A percentile compares a stretch with the other conserved stretches of the same genome.
These are phyloP conservation scores for Diaporthe longicolla DNA, from an alignment of 2,329 filamentous ascomycete genomes.

Conservation along the genomic window DNA sequence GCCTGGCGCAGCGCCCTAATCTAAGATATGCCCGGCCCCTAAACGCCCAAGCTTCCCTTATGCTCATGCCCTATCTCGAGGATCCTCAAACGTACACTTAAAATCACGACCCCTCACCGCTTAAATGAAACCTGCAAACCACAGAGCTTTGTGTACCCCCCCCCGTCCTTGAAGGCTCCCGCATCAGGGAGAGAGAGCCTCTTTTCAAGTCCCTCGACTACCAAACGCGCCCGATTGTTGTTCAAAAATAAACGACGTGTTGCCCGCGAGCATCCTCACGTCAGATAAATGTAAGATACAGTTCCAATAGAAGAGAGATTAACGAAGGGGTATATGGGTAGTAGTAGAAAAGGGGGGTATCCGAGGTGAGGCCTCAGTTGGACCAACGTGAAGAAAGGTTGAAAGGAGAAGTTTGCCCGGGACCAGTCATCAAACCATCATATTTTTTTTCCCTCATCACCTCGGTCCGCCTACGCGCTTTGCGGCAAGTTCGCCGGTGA, in stretches of 20 bases:
- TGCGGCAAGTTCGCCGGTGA: constrained; percentile 46
- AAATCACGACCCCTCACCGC: not conserved
- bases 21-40: constrained; percentile 2
- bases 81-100: not conserved
- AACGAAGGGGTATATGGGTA: constrained; percentile 40
- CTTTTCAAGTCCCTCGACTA: not conserved
- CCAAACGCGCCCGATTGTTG: not conserved
- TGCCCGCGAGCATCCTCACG: not conserved
- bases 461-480: constrained; percentile 47
- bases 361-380: constrained; percentile 4
- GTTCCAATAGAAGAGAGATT: constrained; percentile 35
- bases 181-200: not conserved
- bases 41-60: constrained; percentile 21
- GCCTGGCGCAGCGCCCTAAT: constrained; percentile 2
- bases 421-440: constrained; percentile 9
- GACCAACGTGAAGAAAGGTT: constrained; percentile 48
- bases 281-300: constrained; percentile 32
- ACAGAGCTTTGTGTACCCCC: not conserved
- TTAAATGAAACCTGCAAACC: not conserved
- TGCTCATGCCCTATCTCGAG: not conserved
- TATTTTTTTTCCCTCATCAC: not conserved
- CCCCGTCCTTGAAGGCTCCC: not conserved
- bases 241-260: constrained; percentile 21
- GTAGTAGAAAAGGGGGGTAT: constrained; percentile 39
- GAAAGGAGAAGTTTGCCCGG: not conserved